These are phyloP conservation scores for Fragaria vesca DNA, from an alignment of 306 rosid species.

Conservation along the genomic window DNA sequence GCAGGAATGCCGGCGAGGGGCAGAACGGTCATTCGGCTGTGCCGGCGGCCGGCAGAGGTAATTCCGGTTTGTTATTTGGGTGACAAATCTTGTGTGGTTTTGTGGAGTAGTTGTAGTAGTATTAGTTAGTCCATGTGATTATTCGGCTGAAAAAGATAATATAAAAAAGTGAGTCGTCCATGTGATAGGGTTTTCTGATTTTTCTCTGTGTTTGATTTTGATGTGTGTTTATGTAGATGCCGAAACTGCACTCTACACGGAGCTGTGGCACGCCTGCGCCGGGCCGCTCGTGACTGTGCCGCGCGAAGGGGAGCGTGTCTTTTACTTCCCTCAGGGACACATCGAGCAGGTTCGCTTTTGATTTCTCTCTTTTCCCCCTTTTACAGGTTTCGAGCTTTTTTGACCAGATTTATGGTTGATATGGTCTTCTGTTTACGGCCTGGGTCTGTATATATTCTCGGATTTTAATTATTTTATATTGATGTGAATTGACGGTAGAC, in stretches of 20 bases:
- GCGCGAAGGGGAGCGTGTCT: constrained; percentile 67
- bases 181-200: not conserved
- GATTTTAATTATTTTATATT: not conserved
- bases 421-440: too few species aligned
- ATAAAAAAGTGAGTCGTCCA: not conserved
- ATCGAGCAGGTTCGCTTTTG: constrained; percentile 69
- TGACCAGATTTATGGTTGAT: not conserved
- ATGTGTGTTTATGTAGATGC: constrained; percentile 45
- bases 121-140: not conserved
- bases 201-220: constrained; percentile 10
- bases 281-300: constrained; percentile 96
- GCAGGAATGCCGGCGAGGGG: constrained; percentile 32
- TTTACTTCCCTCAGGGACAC: constrained; percentile 98
- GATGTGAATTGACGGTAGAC: not conserved
- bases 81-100: not conserved
- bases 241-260: constrained; percentile 73
- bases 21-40: constrained; percentile 35
- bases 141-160: not conserved
- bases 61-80: constrained; percentile 16
- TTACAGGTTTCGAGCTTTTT: not conserved
- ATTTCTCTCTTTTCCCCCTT: not conserved
- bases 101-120: not conserved
- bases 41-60: constrained; percentile 41
- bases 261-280: constrained; percentile 98
- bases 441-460: not conserved